Conservation (phyloP, 2,329 filamentous ascomycete genomes). For the Xylariaceae sp. region DNA sequence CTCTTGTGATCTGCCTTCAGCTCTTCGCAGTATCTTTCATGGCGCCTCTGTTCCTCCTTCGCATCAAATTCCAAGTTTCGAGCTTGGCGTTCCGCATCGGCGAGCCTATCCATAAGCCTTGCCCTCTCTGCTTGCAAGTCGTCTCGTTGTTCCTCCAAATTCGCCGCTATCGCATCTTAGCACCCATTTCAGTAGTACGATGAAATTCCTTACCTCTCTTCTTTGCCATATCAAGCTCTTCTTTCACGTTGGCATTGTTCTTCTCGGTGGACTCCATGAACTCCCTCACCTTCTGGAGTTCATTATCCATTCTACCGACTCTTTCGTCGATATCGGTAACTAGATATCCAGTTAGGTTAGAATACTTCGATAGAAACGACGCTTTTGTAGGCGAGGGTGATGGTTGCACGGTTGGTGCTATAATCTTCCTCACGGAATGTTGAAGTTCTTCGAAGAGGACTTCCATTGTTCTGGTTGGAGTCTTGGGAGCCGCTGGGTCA, state of each 20-base stretch:
- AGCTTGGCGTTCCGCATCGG: constrained; percentile 59
- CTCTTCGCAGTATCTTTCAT: constrained; percentile 32
- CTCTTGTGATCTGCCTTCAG: constrained; percentile 44
- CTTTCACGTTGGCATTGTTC: constrained; percentile 71
- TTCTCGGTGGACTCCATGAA: constrained; percentile 71
- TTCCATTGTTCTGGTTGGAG: constrained; percentile 35
- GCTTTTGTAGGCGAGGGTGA: constrained; percentile 49
- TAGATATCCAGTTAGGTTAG: constrained; percentile 67
- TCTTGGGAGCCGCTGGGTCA: constrained; percentile 37
- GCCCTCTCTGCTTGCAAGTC: constrained; percentile 51
- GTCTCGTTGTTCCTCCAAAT: constrained; percentile 52
- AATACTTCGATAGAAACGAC: constrained; percentile 69
- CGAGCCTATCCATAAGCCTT: constrained; percentile 66
- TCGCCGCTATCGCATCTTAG: constrained; percentile 44
- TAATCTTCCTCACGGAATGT: constrained; percentile 36
- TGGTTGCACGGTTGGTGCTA: constrained; percentile 40
- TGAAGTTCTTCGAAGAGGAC: constrained; percentile 36
- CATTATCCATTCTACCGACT: constrained; percentile 74
- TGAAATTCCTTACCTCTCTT: constrained; percentile 62
- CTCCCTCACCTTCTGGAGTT: constrained; percentile 72
- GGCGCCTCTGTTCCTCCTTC: constrained; percentile 47
- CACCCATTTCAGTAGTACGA: neutral
- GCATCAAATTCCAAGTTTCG: constrained; percentile 46
- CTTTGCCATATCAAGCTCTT: constrained; percentile 75
- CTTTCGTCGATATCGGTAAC: constrained; percentile 80